phyloP scores from a whole-genome alignment of 176 grass and related monocot species.

The Bonia amplexicaulis region DNA sequence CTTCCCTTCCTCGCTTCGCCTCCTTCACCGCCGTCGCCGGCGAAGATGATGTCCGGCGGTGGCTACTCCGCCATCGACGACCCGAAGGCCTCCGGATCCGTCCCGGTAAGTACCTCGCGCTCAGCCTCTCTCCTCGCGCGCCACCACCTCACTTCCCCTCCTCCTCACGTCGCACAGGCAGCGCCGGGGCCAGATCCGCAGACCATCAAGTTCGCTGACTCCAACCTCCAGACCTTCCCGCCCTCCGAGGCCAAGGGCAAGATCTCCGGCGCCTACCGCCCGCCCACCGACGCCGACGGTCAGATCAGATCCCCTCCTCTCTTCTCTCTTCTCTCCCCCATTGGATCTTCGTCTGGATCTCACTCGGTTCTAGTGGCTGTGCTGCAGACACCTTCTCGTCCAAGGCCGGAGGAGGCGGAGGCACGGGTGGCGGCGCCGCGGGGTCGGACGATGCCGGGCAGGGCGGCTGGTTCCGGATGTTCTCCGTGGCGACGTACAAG shows the following conservation, averaged over 20 bases:
- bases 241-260: slow-evolving; percentile 79
- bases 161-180: slow-evolving; percentile 30
- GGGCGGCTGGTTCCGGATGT: slow-evolving; percentile 77
- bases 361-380: background rate
- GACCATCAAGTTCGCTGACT: slow-evolving; percentile 75
- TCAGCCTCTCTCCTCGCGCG: background rate
- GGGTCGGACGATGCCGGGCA: slow-evolving; percentile 54
- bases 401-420: slow-evolving; percentile 41
- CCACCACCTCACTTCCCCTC: background rate
- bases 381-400: slow-evolving; percentile 77
- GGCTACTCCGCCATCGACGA: slow-evolving; percentile 82
- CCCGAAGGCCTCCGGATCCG: slow-evolving; percentile 86
- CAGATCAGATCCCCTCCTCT: slow-evolving; percentile 30
- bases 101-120: slow-evolving; percentile 51
- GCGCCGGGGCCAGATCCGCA: slow-evolving; percentile 63
- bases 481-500: slow-evolving; percentile 85
- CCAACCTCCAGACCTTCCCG: slow-evolving; percentile 91
- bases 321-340: background rate
- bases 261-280: slow-evolving; percentile 82
- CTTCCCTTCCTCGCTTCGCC: background rate
- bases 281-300: slow-evolving; percentile 93
- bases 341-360: slow-evolving; percentile 27
- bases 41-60: slow-evolving; percentile 91
- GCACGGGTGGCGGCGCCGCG: slow-evolving; percentile 26
- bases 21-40: slow-evolving; percentile 2